These are phyloP conservation scores for Lantana camara DNA, from an alignment of 257 asterid species.

Conservation along the genomic window DNA sequence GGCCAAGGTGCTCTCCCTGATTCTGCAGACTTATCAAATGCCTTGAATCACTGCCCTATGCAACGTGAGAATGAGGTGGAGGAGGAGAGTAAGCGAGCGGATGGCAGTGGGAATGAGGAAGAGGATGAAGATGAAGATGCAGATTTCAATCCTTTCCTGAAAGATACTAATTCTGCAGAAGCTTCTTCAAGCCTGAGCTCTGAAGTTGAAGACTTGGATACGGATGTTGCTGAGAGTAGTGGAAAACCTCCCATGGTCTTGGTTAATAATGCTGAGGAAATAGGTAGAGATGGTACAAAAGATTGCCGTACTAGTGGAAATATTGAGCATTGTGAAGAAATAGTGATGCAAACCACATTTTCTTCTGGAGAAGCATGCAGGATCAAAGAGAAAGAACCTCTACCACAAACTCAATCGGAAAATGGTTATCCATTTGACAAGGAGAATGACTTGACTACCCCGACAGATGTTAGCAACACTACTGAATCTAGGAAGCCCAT, in stretches of 20 bases:
- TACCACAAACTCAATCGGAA: conserved; percentile 38
- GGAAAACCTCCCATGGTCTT: conserved; percentile 33
- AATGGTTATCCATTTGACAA: conserved; percentile 39
- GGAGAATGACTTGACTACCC: conserved; percentile 37
- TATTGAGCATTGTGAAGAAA: conserved; percentile 58
- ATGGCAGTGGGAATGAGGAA: conserved; percentile 42
- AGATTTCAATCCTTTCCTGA: conserved; percentile 80
- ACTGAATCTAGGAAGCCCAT: conserved; percentile 38
- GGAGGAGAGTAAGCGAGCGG: conserved; percentile 37
- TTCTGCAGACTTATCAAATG: conserved; percentile 29
- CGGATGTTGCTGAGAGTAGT: conserved; percentile 62
- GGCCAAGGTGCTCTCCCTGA: conserved; percentile 30
- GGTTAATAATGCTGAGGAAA: conserved; percentile 34
- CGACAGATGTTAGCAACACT: conserved; percentile 33
- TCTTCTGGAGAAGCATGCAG: conserved; percentile 39
- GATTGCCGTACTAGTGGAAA: conserved; percentile 44
- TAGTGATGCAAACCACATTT: conserved; percentile 44
- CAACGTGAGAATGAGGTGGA: conserved; percentile 38
- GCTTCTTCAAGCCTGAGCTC: conserved; percentile 95
- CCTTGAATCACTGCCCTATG: conserved; percentile 27
- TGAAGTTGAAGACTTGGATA: conserved; percentile 79
- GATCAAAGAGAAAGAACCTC: conserved; percentile 31
- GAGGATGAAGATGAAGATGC: conserved; percentile 92
- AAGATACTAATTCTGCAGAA: conserved; percentile 63
- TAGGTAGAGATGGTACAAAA: conserved; percentile 15